Evolutionary conservation across 352 stramenopile genomes (phyloP).

Genomic region (Thraustotheca clavata): DNA sequence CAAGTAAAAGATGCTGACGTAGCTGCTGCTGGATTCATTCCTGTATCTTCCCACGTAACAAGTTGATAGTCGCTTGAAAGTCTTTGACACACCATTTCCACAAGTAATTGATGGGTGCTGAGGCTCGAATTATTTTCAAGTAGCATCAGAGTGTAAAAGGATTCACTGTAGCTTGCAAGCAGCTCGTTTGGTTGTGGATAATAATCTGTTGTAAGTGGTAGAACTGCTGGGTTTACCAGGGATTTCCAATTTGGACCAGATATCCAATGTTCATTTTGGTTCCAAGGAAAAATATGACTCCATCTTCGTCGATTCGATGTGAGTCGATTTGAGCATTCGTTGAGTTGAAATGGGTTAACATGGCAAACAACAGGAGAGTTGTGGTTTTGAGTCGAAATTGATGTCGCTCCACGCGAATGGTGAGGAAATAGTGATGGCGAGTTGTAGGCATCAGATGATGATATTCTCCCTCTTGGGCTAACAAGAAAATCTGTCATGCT

Average conservation of each 20-base stretch:
- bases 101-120: constrained; percentile 50
- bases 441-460: neutral
- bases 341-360: constrained; percentile 4
- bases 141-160: constrained; percentile 75
- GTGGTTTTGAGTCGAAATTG: neutral
- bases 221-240: constrained; percentile 90
- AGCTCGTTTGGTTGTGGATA: constrained; percentile 66
- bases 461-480: neutral
- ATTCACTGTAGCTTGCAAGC: constrained; percentile 53
- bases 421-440: neutral
- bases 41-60: constrained; percentile 38
- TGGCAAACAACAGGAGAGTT: neutral
- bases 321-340: constrained; percentile 21
- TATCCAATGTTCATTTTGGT: constrained; percentile 35
- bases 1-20: too few species aligned
- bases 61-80: constrained; percentile 72
- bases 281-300: constrained; percentile 93
- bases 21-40: constrained; percentile 22
- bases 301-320: constrained; percentile 89
- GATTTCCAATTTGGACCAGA: constrained; percentile 95
- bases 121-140: constrained; percentile 43
- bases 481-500: constrained; percentile 5
- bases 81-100: constrained; percentile 77
- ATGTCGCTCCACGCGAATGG: neutral
- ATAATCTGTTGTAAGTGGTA: constrained; percentile 87